Evolutionary conservation across 371 early-diverging fungal species (phyloP), one percentile per base, ranked within the genome.

Genomic region (Homolaphlyctis polyrhiza): DNA sequence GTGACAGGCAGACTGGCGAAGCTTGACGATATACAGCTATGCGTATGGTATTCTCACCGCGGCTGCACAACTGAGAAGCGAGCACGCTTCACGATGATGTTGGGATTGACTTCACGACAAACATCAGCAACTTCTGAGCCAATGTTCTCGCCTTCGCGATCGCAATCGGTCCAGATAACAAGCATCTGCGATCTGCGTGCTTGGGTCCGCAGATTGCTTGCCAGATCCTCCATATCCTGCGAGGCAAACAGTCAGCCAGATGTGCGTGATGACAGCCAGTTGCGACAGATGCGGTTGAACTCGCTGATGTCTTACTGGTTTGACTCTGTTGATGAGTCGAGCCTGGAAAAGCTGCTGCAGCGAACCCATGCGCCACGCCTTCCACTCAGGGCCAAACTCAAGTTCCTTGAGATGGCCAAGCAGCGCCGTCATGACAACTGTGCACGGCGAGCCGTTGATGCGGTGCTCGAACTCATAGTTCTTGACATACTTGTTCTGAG

Each of bases 101-200:
- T 58, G 3, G 81, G 76, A 58, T 95, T 94, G 0, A 71, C 80
- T 23, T 58, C 32, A n/a, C 65, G 70, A 58, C 94, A 92, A 0
- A 94, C 72, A 6, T 84, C 72, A 0, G 77, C 86, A 18, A 97
- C 86, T 69, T 99, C 98, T 6, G 74, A 71, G 14, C 98, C 99
- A 70, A 99, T 99, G 54, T 93, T 90, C 66, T 99, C 99, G 23
- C 99, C 99, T 76, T 99, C 99, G 45, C 97, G 85, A 82, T 99
- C 99, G 71, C 99, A 98, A 85, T 99, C 99, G 0, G 99, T 99
- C 99, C 99, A 99, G 34, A 99, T 96, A 57, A 97, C 88, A 32
- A 99, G 71, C 43, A 86, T 72, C 23, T 90, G 76, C 0, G 88
- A 84, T 0, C 67, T 43, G 39, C 86, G 73, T 0, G 89, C 84